Evolutionary conservation across 2,329 filamentous ascomycete species (phyloP).

Genomic region (Bipolaris zeicola): DNA sequence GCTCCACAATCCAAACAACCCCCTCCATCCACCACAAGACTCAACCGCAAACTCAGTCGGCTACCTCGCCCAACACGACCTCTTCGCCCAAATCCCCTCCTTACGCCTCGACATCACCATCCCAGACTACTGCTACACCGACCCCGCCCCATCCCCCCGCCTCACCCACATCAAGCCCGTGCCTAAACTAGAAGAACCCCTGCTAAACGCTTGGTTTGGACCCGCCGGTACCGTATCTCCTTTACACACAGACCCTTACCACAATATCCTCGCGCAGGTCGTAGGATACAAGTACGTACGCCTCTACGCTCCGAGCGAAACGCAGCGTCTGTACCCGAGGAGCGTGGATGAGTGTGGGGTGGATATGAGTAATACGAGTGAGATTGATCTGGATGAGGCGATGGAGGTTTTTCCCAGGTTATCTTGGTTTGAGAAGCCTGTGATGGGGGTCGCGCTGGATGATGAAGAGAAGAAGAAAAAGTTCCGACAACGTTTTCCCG

Average conservation of each 20-base stretch:
- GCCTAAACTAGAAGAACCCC: constrained; percentile 58
- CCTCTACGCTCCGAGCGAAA: constrained; percentile 74
- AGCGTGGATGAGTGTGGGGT: constrained; percentile 69
- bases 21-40: background rate
- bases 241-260: constrained; percentile 90
- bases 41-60: constrained; percentile 54
- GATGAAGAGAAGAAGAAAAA: constrained; percentile 4
- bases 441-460: constrained; percentile 28
- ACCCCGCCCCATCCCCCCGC: constrained; percentile 51
- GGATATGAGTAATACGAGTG: constrained; percentile 91
- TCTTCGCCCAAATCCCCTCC: constrained; percentile 80
- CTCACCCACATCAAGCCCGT: constrained; percentile 22
- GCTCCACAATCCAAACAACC: constrained; percentile 22
- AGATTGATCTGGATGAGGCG: constrained; percentile 73
- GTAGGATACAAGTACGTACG: constrained; percentile 92
- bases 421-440: constrained; percentile 18
- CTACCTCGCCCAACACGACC: constrained; percentile 91
- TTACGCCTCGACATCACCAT: constrained; percentile 76
- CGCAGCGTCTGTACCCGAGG: constrained; percentile 64
- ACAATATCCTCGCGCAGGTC: constrained; percentile 89
- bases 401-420: constrained; percentile 55
- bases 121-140: constrained; percentile 83
- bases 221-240: constrained; percentile 88
- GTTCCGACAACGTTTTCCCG: constrained; percentile 52
- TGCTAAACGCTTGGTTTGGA: constrained; percentile 92